phyloP scores from a whole-genome alignment of 2,329 filamentous ascomycete species.

The Fonsecaea multimorphosa region DNA sequence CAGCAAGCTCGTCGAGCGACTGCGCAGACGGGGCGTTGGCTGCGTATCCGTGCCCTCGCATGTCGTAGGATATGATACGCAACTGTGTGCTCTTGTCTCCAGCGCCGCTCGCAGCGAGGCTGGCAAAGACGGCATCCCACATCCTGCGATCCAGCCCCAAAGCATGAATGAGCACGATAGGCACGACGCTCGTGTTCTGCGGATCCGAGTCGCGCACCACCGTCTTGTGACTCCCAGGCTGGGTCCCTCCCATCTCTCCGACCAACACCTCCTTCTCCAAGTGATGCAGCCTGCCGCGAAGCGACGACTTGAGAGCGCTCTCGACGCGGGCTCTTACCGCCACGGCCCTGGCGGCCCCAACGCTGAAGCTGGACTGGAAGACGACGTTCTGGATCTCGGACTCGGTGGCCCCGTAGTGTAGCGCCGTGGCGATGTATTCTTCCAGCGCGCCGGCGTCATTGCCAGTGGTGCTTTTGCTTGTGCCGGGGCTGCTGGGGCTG shows the following conservation, averaged over 20 bases:
- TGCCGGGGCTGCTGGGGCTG: neutral
- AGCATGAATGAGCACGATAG: constrained; percentile 24
- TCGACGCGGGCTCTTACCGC: constrained; percentile 6
- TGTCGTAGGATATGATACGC: constrained; percentile 22
- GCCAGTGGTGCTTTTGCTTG: neutral
- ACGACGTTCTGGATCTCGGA: constrained; percentile 22
- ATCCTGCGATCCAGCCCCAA: constrained; percentile 22
- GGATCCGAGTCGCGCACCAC: constrained; percentile 21
- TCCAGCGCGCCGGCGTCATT: neutral
- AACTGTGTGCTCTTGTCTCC: neutral
- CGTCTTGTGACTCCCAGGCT: neutral
- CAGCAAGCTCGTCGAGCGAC: constrained; percentile 10
- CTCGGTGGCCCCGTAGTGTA: constrained; percentile 17
- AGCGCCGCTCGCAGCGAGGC: neutral
- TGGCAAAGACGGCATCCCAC: constrained; percentile 22
- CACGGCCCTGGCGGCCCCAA: constrained; percentile 5
- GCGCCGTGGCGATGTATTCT: constrained; percentile 8
- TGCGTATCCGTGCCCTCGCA: constrained; percentile 22
- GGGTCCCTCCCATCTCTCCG: neutral
- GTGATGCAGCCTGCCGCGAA: constrained; percentile 5
- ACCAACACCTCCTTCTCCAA: constrained; percentile 11
- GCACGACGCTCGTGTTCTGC: neutral
- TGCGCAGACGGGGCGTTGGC: constrained; percentile 10
- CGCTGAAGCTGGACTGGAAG: constrained; percentile 8
- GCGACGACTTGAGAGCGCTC: constrained; percentile 1